Base-by-base conservation (phyloP, 306 rosid genomes). In the Prinsepia uniflora region DNA sequence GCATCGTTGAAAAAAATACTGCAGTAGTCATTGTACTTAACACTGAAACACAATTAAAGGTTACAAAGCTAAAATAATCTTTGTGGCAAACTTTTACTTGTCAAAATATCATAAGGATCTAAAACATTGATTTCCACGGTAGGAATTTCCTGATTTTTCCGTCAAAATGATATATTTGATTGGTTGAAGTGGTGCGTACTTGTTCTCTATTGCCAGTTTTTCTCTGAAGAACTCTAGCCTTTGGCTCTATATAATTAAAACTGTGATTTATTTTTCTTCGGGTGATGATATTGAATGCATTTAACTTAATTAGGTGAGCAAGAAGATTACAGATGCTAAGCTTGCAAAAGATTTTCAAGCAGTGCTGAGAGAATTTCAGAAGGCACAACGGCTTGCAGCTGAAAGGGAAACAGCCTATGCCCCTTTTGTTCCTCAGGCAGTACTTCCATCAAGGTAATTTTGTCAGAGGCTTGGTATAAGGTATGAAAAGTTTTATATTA, bases 341-440 rank as follows among this genome's bases (percentile, higher is more conserved):
- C 92, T 93, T 70, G 98, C 98, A 7, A 93, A 90, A 81, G 97
- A 93, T 77, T 93, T 93, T 81, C 96, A 93, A 83, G 93, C 89
- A 34, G 98, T 93, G 75, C 83, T 93, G 78, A 90, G 84, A 83
- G 97, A 93, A 55, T 93, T 88, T 80, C 98, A 93, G 85, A 93
- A 93, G 84, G 97, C 98, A 53, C 98, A 93, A 50, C 94, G 94
- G 48, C 93, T 93, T 87, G 81, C 98, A 15, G 96, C 98, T 69
- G 98, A 93, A 87, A 90, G 98, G 80, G 98, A 93, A 84, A 93
- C 98, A 10, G 90, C 98, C 63, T 90, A 93, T 75, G 71, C 84
- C 54, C 89, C 98, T 71, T 90, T 93, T 76, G 88, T 88, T 85
- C 89, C 94, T 6, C 93, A 88, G 74, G 84, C 86, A 62, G 84